Base-by-base conservation (phyloP, 371 early-diverging fungal species). In the Rhizomucor miehei region DNA sequence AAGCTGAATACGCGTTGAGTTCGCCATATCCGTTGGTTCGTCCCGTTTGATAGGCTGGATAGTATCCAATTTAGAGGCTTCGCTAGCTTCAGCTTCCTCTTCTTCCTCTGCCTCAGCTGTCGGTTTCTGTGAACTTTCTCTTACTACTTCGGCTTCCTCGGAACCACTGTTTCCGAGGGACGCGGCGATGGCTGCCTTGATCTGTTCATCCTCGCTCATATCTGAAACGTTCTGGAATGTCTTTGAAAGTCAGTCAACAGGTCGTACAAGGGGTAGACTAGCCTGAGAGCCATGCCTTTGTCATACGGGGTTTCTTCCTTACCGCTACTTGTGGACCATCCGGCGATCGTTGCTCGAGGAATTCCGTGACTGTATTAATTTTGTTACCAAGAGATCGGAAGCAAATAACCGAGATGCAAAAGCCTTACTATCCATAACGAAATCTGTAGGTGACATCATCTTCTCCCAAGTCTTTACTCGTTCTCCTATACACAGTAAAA, bases 151-250 rank as follows among this genome's bases (percentile, higher is more conserved):
- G 16, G 68, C 58, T 16, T 63, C 65, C 25, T 71, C 67, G 40
- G 59, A 62, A 9, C 46, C 51, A n/a, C 47, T 66, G 12, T 64
- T 71, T 17, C 73, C 73, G 61, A 84, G 70, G 17, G 88, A 87
- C 3, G 90, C 91, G 34, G 79, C 82, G 54, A 95, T 82, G 12
- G 94, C 95, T 13, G 89, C 84, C 25, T 84, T 80, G 23, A 94
- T 64, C 57, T 92, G 92, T 56, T 96, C 96, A 35, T 94, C 97
- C 71, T 95, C 97, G 11, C 87, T 82, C 85, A 95, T 84, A 35
- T 89, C 90, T n/a, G 75, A 71, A 1, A 84, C 48, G 25, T 61
- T 62, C 65, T 72, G 24, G n/a, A 16, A 44, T 25, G 13, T 12
- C 25, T 51, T 4, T 36, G 20, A 37, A 41, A 36, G 11, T 46